These are phyloP conservation scores for Suhomyces wounanorum DNA, from an alignment of 1,139 yeast genomes.

Conservation along the genomic window DNA sequence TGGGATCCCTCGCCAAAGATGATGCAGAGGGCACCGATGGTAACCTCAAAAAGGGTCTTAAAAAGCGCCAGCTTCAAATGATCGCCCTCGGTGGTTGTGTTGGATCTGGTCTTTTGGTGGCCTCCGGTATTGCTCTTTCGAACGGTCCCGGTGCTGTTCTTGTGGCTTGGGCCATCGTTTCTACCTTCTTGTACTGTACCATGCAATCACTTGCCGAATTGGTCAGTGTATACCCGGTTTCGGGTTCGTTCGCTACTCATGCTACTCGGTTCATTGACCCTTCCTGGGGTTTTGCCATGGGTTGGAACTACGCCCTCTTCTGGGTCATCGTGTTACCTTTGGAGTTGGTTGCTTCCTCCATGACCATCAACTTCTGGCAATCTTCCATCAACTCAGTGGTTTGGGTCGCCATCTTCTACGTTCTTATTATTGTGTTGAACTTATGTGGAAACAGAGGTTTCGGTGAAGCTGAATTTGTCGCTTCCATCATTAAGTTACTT, in stretches of 20 bases:
- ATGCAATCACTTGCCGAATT: slow-evolving; percentile 72
- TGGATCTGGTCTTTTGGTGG: slow-evolving; percentile 40
- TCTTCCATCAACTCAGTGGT: slow-evolving; percentile 57
- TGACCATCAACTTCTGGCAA: slow-evolving; percentile 70
- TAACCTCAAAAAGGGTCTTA: slow-evolving; percentile 31
- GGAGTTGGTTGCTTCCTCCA: slow-evolving; percentile 71
- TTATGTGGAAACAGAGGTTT: slow-evolving; percentile 64
- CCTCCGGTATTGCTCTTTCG: slow-evolving; percentile 38
- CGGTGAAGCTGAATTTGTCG: slow-evolving; percentile 67
- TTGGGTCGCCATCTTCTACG: slow-evolving; percentile 68
- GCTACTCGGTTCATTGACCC: slow-evolving; percentile 67
- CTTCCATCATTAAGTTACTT: slow-evolving; percentile 60
- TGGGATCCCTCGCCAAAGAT: neutral
- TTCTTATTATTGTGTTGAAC: slow-evolving; percentile 55
- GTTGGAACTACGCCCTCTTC: slow-evolving; percentile 68
- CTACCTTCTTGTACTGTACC: slow-evolving; percentile 57
- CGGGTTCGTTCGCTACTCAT: slow-evolving; percentile 72
- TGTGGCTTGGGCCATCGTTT: slow-evolving; percentile 46
- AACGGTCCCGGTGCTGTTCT: slow-evolving; percentile 43
- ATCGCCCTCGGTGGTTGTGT: slow-evolving; percentile 45
- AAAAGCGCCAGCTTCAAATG: slow-evolving; percentile 39
- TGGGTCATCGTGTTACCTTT: slow-evolving; percentile 72
- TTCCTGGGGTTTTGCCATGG: slow-evolving; percentile 76
- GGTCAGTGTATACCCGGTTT: slow-evolving; percentile 65
- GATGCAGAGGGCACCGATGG: slow-evolving; percentile 1